Evolutionary conservation across 257 asterid species (phyloP), one percentile per base, ranked within the genome.

Genomic region (Solanum dulcamara): DNA sequence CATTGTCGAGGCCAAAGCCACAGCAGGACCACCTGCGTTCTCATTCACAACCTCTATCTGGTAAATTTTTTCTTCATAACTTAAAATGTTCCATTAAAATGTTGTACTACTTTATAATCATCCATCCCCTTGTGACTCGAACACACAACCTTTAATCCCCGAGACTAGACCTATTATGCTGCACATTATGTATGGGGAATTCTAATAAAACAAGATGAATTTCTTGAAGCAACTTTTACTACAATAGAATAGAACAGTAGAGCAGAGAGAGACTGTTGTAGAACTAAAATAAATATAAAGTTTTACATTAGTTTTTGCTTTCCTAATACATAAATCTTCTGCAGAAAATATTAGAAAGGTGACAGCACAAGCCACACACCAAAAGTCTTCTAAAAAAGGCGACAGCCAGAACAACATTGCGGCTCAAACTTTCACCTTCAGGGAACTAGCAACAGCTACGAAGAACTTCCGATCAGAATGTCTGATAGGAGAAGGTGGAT

Each of bases 371-470:
- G 71, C 84, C 28, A 81, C 85, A 80, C 77, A 80, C 30, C 70
- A 86, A 53, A 90, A 85, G 62, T 57, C 83, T 66, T 44, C 87
- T 10, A 64, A 85, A 37, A 75, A 68, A 85, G 90, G 86, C 17
- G 90, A 79, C 51, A 89, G 88, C 46, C 87, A 86, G 87, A 90
- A 66, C 35, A 90, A 66, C 35, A 96, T 93, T 86, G 97, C 93
- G 53, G 97, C 99, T 10, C 96, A 94, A 87, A 96, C 96, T 0
- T 96, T 96, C 91, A 93, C 97, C 22, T 96, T 91, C 75, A 85
- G 99, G 86, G 98, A 96, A 87, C 90, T 96, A 32, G 98, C 98
- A 12, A 72, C 97, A 1, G 98, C 99, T 60, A 96, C 99, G 4
- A 96, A 90, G 91, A 96, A 96, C 89, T 96, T 96, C 91, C 68